Conservation (phyloP, 2,329 filamentous ascomycete species). For the Epichloe brachyelytri region DNA sequence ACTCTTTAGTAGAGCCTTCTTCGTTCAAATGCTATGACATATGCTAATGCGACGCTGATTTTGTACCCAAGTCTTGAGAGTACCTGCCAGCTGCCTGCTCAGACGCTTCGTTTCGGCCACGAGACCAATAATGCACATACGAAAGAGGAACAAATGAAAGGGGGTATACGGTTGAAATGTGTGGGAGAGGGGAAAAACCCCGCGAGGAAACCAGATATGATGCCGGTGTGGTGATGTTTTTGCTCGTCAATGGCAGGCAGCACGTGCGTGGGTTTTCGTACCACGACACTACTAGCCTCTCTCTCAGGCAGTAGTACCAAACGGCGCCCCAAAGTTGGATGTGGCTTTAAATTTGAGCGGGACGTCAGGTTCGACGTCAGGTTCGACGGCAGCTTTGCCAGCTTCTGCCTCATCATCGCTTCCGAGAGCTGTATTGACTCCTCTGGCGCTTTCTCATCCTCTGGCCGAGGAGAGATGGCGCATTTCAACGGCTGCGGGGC, state of each 20-base stretch:
- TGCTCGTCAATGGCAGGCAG: too few relatives aligned
- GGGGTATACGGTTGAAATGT: conserved; percentile 1
- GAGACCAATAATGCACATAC: background rate
- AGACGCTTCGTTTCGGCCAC: background rate
- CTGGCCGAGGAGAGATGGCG: background rate
- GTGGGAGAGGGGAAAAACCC: background rate
- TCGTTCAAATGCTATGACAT: background rate
- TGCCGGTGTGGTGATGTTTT: too few relatives aligned
- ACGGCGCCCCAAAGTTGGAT: conserved; percentile 35
- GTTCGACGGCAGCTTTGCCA: conserved; percentile 17
- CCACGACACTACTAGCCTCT: background rate
- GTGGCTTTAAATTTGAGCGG: conserved; percentile 32
- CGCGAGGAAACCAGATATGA: background rate
- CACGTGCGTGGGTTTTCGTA: background rate
- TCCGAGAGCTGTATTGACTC: conserved; percentile 4
- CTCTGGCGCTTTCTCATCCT: conserved; percentile 12
- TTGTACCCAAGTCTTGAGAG: background rate
- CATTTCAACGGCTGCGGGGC: background rate
- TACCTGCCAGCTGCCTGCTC: background rate
- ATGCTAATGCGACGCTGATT: conserved; percentile 2
- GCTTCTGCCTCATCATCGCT: conserved; percentile 14
- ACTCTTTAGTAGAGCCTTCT: background rate
- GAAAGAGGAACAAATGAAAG: background rate
- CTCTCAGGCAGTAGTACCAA: conserved; percentile 18
- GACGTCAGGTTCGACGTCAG: conserved; percentile 32